phyloP scores from a whole-genome alignment of 2,329 filamentous ascomycete species.

The Bimuria novae-zelandiae region DNA sequence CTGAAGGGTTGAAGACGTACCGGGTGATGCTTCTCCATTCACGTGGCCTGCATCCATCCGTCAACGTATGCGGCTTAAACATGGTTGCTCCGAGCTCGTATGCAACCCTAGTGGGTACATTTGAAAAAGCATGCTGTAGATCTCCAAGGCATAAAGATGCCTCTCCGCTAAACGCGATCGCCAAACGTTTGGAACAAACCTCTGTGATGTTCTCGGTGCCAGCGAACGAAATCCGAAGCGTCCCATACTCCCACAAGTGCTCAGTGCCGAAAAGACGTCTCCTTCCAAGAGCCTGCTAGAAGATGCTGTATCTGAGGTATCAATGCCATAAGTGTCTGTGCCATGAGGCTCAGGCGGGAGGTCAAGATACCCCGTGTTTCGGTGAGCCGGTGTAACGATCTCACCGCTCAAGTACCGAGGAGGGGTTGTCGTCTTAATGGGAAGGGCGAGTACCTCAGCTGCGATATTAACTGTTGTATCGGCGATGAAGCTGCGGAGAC shows the following conservation, averaged over 20 bases:
- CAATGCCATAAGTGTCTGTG: slow-evolving; percentile 6
- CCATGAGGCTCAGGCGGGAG: slow-evolving; percentile 2
- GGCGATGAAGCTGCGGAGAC: no score
- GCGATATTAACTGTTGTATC: no score
- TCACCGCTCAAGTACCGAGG: no score
- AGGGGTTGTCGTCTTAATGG: no score
- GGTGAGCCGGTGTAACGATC: no score
- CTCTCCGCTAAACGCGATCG: slow-evolving; percentile 4
- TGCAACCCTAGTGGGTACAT: background rate
- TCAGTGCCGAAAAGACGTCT: background rate
- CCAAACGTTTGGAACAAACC: slow-evolving; percentile 3
- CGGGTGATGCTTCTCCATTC: background rate
- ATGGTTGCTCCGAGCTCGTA: no score
- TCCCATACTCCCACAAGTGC: slow-evolving; percentile 5
- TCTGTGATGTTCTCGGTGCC: background rate
- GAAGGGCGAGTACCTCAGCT: no score
- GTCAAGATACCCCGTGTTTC: background rate
- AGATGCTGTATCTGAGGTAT: background rate
- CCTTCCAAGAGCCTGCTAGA: slow-evolving; percentile 9
- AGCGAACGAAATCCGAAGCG: background rate
- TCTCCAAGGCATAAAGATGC: background rate
- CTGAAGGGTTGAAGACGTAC: background rate
- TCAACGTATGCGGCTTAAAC: no score
- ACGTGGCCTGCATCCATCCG: slow-evolving; percentile 15
- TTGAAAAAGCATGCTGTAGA: background rate